These are phyloP conservation scores for Aspergillus bombycis DNA, from an alignment of 2,329 filamentous ascomycete genomes.

Conservation along the genomic window DNA sequence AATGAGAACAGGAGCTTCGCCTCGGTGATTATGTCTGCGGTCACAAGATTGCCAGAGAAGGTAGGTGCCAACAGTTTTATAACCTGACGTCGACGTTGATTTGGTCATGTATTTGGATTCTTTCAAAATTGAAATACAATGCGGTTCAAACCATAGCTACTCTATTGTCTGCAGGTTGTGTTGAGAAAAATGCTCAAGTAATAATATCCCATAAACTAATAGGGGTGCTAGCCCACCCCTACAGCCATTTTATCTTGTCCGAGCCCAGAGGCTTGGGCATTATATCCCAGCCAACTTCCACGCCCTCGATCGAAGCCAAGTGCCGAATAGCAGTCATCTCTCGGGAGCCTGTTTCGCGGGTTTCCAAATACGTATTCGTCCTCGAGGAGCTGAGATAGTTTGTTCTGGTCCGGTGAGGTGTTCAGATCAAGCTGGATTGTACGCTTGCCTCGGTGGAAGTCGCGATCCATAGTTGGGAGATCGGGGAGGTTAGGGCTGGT, in stretches of 20 bases:
- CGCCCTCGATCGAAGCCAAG: constrained; percentile 51
- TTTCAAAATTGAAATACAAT: no score
- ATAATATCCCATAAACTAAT: no score
- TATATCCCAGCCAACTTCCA: constrained; percentile 52
- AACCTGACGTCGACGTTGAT: no score
- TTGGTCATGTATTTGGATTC: no score
- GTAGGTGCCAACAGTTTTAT: no score
- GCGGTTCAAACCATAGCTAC: no score
- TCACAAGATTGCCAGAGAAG: no score
- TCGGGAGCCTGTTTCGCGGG: constrained; percentile 51
- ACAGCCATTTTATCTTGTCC: constrained; percentile 36
- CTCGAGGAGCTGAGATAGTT: constrained; percentile 35
- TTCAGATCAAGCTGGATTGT: constrained; percentile 42
- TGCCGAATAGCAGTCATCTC: constrained; percentile 53
- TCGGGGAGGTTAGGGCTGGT: constrained; percentile 40
- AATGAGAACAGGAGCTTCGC: no score
- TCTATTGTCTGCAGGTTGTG: no score
- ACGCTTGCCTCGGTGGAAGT: constrained; percentile 42
- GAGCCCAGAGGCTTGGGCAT: constrained; percentile 57
- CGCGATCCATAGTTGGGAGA: constrained; percentile 39
- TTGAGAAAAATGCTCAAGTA: no score
- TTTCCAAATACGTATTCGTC: constrained; percentile 51
- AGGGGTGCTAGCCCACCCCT: no score
- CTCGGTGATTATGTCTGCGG: no score
- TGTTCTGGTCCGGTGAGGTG: constrained; percentile 22